Base-by-base conservation (phyloP, 1,284 basidiomycete genomes). In the Trichosporon coremiiforme region DNA sequence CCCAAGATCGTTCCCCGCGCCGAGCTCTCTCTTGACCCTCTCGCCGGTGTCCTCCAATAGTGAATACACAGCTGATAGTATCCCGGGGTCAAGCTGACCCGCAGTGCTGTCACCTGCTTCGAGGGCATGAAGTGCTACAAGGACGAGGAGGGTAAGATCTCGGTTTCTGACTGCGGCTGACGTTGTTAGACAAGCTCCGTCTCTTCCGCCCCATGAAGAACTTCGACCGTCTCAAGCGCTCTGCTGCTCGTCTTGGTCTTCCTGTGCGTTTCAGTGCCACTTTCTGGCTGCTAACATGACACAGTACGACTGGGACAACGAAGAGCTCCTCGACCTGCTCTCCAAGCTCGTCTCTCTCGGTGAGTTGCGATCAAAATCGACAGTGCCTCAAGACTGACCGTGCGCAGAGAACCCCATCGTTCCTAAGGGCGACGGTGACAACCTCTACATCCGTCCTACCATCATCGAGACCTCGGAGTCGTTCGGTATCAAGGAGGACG, bases 41-140 rank as follows among this genome's bases (percentile, higher is more conserved):
- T 82, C 6, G 74, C 74, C 53, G 81, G 81, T 57, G 80, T 81
- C 15, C 70, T 81, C 66, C 81, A 82, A 73, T 82, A 81, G 73
- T 74, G 47, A n/a, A 71, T 75, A 31, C 1, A n/a, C 8, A n/a
- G 55, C 31, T 31, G 25, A 25, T 25, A 7, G 2, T 31, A 8
- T 25, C 25, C 62, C 25, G 9, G 36, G 12, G 5, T 2, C 7
- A 4, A 8, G 20, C 47, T 67, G 12, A 66, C 64, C 4, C 13
- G 2, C 63, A 74, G 73, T 67, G 81, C 81, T 17, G 78, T 79
- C 13, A 81, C 80, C 22, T 82, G 81, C 70, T 82, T 82, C 66
- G 81, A 82, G 75, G 81, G 81, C n/a, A 82, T 82, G 81, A 82
- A 82, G 79, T 81, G 79, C 74, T 82, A 82, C 75, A 82, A 82